Conservation (phyloP, 1,284 basidiomycete species). For the Polyporus tsugae region DNA sequence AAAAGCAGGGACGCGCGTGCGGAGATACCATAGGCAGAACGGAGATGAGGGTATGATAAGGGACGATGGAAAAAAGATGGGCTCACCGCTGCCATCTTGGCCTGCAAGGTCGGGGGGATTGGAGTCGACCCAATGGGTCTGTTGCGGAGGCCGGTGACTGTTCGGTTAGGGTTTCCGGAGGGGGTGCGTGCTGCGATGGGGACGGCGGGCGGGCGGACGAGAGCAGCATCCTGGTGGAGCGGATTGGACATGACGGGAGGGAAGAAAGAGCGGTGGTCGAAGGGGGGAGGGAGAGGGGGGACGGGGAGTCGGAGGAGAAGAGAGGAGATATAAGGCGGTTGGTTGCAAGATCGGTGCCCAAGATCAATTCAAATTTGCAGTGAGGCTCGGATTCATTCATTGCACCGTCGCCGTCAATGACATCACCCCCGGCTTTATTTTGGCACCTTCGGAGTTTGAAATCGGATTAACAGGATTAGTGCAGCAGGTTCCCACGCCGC, state of each 20-base stretch:
- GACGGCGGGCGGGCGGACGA: slow-evolving; percentile 36
- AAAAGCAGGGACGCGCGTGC: slow-evolving; percentile 4
- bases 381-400: slow-evolving; percentile 21
- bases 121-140: slow-evolving; percentile 58
- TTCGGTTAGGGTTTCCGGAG: slow-evolving; percentile 36
- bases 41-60: slow-evolving; percentile 27
- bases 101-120: slow-evolving; percentile 90
- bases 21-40: not conserved
- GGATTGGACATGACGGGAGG: slow-evolving; percentile 37
- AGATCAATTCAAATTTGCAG: slow-evolving; percentile 25
- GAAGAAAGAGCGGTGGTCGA: slow-evolving; percentile 6
- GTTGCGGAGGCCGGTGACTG: slow-evolving; percentile 50
- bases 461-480: slow-evolving; percentile 9
- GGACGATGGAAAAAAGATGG: slow-evolving; percentile 4
- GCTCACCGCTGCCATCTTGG: slow-evolving; percentile 90
- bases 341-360: slow-evolving; percentile 26
- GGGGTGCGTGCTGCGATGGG: slow-evolving; percentile 25
- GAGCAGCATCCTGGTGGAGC: slow-evolving; percentile 33
- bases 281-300: slow-evolving; percentile 15
- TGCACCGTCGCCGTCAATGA: slow-evolving; percentile 22
- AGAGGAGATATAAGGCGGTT: slow-evolving; percentile 22
- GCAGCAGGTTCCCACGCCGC: slow-evolving; percentile 27
- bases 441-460: slow-evolving; percentile 13
- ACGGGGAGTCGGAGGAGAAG: slow-evolving; percentile 9
- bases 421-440: slow-evolving; percentile 23